phyloP scores from a whole-genome alignment of 768 basidiomycete species.

The Rhodotorula graminis region DNA sequence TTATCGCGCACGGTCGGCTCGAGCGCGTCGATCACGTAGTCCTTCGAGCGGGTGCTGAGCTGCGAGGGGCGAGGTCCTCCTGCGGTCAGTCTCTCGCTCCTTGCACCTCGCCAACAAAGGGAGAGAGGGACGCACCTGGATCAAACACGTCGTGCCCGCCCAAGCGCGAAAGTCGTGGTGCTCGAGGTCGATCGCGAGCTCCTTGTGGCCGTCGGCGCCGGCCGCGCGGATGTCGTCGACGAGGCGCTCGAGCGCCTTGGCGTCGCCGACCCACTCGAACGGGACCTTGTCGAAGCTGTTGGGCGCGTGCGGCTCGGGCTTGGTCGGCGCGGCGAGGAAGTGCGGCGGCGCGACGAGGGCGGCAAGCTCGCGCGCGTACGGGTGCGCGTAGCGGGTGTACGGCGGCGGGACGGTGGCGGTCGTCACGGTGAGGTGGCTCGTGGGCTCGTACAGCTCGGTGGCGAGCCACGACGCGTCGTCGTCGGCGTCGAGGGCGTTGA shows the following conservation, averaged over 20 bases:
- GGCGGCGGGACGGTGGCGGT: slow-evolving; percentile 16
- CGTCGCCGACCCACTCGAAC: slow-evolving; percentile 66
- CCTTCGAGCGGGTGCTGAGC: slow-evolving; percentile 62
- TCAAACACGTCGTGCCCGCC: slow-evolving; percentile 81
- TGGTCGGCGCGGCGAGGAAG: slow-evolving; percentile 37
- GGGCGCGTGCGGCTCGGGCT: background rate
- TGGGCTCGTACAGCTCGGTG: slow-evolving; percentile 52
- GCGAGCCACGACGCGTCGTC: slow-evolving; percentile 55
- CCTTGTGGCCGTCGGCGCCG: slow-evolving; percentile 45
- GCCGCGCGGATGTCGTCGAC: slow-evolving; percentile 56
- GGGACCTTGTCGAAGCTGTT: slow-evolving; percentile 61
- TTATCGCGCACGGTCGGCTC: slow-evolving; percentile 61
- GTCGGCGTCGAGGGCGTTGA: slow-evolving; percentile 60
- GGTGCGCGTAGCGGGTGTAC: slow-evolving; percentile 33
- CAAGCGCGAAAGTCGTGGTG: slow-evolving; percentile 85
- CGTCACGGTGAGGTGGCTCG: slow-evolving; percentile 10
- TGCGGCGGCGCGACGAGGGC: slow-evolving; percentile 3
- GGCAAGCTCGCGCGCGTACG: slow-evolving; percentile 33
- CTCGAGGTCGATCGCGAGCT: slow-evolving; percentile 91
- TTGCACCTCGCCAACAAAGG: too few relatives aligned
- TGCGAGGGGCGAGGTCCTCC: slow-evolving; percentile 23
- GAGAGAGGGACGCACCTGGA: slow-evolving; percentile 64
- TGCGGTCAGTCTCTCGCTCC: too few relatives aligned
- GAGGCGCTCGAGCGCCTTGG: slow-evolving; percentile 58
- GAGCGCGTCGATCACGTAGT: slow-evolving; percentile 82